Conservation (phyloP, 78 protist species). For the Dictyostelium firmibasis region DNA sequence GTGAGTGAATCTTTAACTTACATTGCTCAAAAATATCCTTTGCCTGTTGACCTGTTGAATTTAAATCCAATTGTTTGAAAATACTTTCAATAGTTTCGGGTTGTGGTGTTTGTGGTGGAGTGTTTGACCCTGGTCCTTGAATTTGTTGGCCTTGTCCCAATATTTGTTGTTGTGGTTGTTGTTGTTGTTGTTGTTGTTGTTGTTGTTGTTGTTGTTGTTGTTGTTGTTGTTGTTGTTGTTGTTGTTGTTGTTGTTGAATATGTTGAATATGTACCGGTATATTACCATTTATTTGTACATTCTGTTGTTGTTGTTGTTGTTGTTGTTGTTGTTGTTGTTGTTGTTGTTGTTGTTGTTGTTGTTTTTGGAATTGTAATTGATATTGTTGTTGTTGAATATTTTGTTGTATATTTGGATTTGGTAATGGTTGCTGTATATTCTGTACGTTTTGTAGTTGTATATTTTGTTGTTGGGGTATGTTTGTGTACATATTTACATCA, state of each 20-base stretch:
- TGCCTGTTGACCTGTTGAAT: neutral
- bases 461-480: neutral
- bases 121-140: neutral
- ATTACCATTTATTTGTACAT: too few relatives aligned
- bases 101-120: neutral
- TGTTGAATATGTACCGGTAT: neutral
- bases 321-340: neutral
- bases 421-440: neutral
- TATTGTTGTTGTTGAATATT: neutral
- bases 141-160: neutral
- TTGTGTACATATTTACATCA: neutral
- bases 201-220: neutral
- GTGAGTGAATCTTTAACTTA: neutral
- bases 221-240: neutral
- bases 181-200: neutral
- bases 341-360: neutral
- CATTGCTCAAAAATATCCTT: slow-evolving; percentile 2
- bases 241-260: neutral
- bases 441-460: neutral
- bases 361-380: neutral
- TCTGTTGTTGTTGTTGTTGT: too few relatives aligned
- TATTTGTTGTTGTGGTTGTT: neutral
- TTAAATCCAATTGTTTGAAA: neutral
- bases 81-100: neutral
- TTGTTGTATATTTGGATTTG: neutral